A percentile compares a stretch with the other conserved stretches of the same genome.
Evolutionary conservation across 441 rosid genomes (phyloP).

Genomic region (Dalechampia spathulata): DNA sequence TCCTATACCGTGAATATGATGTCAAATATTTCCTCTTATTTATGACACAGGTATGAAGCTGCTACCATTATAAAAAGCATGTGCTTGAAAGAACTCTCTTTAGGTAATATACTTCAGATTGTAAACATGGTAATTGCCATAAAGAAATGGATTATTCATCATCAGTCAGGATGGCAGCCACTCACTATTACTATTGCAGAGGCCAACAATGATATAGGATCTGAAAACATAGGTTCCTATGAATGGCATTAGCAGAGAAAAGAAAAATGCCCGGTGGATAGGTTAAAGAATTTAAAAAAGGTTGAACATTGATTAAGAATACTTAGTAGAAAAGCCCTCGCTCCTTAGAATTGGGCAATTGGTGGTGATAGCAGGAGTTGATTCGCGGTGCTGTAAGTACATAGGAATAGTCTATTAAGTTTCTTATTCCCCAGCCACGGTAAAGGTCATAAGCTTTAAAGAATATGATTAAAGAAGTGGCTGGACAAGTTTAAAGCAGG

Average conservation of each 20-base stretch:
- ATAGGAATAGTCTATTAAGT: conserved; percentile 3
- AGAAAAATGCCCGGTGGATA: not conserved
- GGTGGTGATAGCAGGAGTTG: not conserved
- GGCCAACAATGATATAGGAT: conserved; percentile 8
- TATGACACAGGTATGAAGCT: conserved; percentile 36
- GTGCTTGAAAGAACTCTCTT: conserved; percentile 33
- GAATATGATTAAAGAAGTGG: not conserved
- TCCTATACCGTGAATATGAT: conserved; percentile 1
- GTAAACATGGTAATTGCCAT: conserved; percentile 23
- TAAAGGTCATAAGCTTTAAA: not conserved
- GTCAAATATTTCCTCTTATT: not conserved
- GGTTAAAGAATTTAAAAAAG: not conserved
- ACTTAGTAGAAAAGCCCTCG: not conserved
- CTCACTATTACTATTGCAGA: conserved; percentile 22
- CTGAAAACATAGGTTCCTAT: not conserved
- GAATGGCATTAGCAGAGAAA: not conserved
- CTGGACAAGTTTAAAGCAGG: not conserved
- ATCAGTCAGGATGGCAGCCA: conserved; percentile 41
- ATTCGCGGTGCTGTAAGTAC: not conserved
- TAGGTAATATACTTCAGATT: conserved; percentile 34
- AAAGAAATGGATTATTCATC: conserved; percentile 33
- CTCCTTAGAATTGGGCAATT: not conserved
- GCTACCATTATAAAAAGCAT: conserved; percentile 26
- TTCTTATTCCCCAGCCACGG: not conserved
- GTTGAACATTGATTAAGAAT: not conserved